Conservation (phyloP, 352 stramenopile genomes). For the Phytophthora cactorum region DNA sequence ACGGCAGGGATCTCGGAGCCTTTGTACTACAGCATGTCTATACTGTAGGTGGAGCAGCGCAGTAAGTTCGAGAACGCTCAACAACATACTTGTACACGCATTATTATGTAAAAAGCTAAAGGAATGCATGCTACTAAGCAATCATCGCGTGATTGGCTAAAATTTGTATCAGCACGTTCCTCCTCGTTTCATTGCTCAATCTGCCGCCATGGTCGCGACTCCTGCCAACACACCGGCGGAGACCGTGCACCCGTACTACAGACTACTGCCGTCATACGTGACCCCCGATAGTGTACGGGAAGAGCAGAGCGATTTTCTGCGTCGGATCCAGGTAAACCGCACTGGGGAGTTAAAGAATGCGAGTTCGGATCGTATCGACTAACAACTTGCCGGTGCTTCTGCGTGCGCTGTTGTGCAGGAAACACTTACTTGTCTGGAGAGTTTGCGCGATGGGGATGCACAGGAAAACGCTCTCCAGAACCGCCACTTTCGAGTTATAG, state of each 20-base stretch:
- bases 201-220: conserved; percentile 13
- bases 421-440: conserved; percentile 42
- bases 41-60: too few species aligned
- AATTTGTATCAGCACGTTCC: conserved; percentile 2
- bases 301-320: conserved; percentile 54
- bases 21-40: too few species aligned
- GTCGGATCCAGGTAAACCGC: conserved; percentile 40
- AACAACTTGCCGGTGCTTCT: background rate
- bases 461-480: conserved; percentile 44
- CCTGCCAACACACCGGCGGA: background rate
- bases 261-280: conserved; percentile 65
- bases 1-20: too few species aligned
- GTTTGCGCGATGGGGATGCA: conserved; percentile 19
- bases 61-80: too few species aligned
- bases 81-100: conserved; percentile 4
- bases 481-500: conserved; percentile 63
- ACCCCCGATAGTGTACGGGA: conserved; percentile 39
- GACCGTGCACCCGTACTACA: conserved; percentile 61
- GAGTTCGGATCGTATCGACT: background rate
- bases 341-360: background rate
- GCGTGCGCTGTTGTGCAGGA: conserved; percentile 29
- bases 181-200: conserved; percentile 24
- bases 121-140: conserved; percentile 22
- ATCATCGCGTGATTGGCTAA: conserved; percentile 24
- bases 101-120: background rate